Base-by-base conservation (phyloP, 2,329 filamentous ascomycete genomes). In the Xylariaceae sp. region DNA sequence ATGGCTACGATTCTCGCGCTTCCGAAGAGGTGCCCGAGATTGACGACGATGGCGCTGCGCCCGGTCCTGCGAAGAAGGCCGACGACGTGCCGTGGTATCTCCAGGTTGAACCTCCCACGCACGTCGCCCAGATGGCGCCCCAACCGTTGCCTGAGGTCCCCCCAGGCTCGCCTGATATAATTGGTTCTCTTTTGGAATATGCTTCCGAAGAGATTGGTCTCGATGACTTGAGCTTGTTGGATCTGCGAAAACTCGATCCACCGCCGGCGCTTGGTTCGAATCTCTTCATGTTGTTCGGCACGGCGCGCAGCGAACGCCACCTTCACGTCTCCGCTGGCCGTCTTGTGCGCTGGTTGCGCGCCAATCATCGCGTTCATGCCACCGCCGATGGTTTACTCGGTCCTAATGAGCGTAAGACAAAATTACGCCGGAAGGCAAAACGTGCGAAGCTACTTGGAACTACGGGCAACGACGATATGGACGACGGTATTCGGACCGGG, bases 261-360 rank as follows among this genome's bases (percentile, higher is more conserved):
- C 88, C 91, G 0, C 86, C 92, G 0, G 91, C 91, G 0, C 79
- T 99, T 1, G 94, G 94, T 1, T 83, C 89, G 1, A 91, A 92
- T 64, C 79, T 96, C 31, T 80, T 99, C 51, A 97, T 97, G 94
- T 73, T 99, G 32, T 84, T 99, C 60, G 91, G 88, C 41, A 96
- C 91, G 6, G 89, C 92, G 11, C 86, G 94, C 55, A 95, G 89
- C 65, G 89, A 96, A 70, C 91, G 92, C 50, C 94, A 99, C 73
- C 76, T 99, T 37, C 92, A 96, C 67, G 87, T 96, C 27, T 89
- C 89, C 1, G 90, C 91, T 0, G 91, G 95, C 67, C 84, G 90
- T n/a, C 80, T 96, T 30, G 89, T 91, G 60, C 83, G 92, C 55
- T 96, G 89, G 87, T 74, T 96, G 44, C 80, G 91, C 50, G 84